Evolutionary conservation across 2,329 filamentous ascomycete species (phyloP), one percentile per base, ranked within the genome.

Genomic region (Fusarium sp.): DNA sequence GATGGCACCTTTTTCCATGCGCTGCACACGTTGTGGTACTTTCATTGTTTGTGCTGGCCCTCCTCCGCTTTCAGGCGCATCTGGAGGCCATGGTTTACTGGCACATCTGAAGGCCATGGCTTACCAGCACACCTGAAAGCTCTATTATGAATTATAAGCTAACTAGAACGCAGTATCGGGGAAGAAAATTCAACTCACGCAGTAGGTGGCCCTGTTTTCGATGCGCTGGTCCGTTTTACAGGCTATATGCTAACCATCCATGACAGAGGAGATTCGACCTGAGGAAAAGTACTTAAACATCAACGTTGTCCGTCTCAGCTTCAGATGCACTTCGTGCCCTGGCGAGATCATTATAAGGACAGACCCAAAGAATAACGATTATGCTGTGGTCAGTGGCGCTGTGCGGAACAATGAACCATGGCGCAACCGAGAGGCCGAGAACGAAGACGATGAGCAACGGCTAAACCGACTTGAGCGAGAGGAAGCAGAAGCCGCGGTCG

Each of bases 311-410:
- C 18, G 34, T 2, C 6, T 45, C 0, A 8, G 8, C 4, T 16
- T 45, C 3, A 87, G 93, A 9, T 97, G 95, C 80, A 97, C 94
- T 34, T 83, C 93, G 47, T 97, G 95, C 80, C 90, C 86, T 42
- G 89, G 88, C 42, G 93, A 97, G 76, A 97, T 98, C 72, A 94
- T 92, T 0, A 97, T 98, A 83, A 91, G 92, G 69, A 98, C 96
- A 0, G 96, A 99, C 72, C 96, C 96, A 0, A 97, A 97, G 79
- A 94, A 94, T 76, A 93, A 94, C 85, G 95, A 98, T 77, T 99
- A 97, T 77, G 88, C 80, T 88, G 85, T 86, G 76, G 87, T 97
- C 78, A 86, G 86, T 50, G 95, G 96, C 16, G 96, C 95, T 7
- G 93, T 95, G 80, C 87, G 96, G 44, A 98, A 97, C 79, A 96